Base-by-base conservation (phyloP, 306 rosid genomes). In the Dalbergia oliveri region DNA sequence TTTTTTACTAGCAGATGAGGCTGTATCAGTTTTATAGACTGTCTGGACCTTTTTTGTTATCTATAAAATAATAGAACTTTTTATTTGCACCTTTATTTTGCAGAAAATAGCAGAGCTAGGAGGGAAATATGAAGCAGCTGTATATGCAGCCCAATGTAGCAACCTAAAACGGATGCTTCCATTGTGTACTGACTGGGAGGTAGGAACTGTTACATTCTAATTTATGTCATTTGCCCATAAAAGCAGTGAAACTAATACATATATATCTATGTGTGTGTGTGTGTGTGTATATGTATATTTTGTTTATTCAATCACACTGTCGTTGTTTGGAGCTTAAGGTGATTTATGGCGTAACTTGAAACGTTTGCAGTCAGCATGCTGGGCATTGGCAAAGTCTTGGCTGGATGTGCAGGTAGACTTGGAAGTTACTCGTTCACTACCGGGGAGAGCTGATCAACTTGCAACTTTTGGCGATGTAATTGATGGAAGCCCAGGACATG, bases 301-400 rank as follows among this genome's bases (percentile, higher is more conserved):
- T 72, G 57, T 33, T 41, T 23, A 33, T 50, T 73, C 72, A 68
- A 68, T 37, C 63, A 14, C 14, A 8, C 74, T 64, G 34, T 67
- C 74, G 53, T 64, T 60, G 63, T 84, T 87, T 53, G 63, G 68
- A 45, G 72, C 79, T 69, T 13, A 51, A n/a, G 60, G 26, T 71
- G 61, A 83, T 81, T 77, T 73, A 68, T 34, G 16, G 64, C 80
- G 47, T 76, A 15, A 26, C 76, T 51, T 66, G 15, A 73, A 69
- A 69, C 72, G 65, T 82, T 50, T 88, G 84, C 91, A 95, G 99
- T 91, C 99, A 72, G 99, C 99, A 31, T 95, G 98, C 93, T 95
- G 99, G 99, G 97, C 98, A 68, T 88, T 93, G 93, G 90, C 98
- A 45, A 93, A 90, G 82, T 95, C 99, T 69, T 95, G 96, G 97